phyloP scores from a whole-genome alignment of 495 filamentous ascomycete genomes.

The Daldinia grandis region DNA sequence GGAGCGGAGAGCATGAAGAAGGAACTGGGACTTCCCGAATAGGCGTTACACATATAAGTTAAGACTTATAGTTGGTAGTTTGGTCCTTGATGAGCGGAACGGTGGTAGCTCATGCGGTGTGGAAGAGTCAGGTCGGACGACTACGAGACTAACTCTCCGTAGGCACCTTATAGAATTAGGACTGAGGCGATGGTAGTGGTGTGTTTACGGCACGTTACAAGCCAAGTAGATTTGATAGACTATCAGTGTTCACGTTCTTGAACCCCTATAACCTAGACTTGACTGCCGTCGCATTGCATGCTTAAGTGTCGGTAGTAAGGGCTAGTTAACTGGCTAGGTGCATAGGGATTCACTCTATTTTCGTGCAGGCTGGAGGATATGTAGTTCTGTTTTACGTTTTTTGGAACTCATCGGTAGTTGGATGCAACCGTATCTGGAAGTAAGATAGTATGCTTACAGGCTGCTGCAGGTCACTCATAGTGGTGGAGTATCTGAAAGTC shows the following conservation, averaged over 20 bases:
- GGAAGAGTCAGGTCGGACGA: not conserved
- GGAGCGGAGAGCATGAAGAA: not conserved
- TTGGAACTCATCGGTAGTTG: not conserved
- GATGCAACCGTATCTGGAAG: not conserved
- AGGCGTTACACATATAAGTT: not conserved
- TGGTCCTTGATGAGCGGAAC: not conserved
- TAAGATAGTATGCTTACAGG: not conserved
- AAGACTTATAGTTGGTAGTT: not conserved
- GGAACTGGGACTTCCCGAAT: not conserved
- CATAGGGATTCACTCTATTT: not conserved
- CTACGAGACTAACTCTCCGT: not conserved
- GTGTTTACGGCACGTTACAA: no score
- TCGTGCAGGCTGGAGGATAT: not conserved
- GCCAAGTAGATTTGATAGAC: no score
- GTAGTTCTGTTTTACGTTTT: not conserved
- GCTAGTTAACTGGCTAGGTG: not conserved
- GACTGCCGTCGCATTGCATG: not conserved
- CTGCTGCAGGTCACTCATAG: not conserved
- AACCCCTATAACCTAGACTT: not conserved
- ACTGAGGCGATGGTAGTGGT: no score
- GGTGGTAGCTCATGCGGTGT: not conserved
- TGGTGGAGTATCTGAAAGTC: not conserved
- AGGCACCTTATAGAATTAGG: not conserved
- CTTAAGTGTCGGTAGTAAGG: not conserved
- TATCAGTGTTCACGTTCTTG: not conserved